Base-by-base conservation (phyloP, 441 rosid species). In the Gossypium trilobum region DNA sequence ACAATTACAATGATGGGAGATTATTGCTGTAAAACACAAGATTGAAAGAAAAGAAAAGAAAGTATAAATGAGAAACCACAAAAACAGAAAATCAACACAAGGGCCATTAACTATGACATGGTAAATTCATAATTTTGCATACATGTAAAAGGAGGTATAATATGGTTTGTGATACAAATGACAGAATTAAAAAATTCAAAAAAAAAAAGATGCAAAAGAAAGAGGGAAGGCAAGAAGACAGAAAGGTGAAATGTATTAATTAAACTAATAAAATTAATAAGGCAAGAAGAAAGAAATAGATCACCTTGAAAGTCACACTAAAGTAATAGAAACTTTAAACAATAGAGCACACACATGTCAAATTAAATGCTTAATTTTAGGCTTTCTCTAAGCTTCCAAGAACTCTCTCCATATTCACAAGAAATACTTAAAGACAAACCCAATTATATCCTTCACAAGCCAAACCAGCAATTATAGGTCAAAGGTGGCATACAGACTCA, bases 301-400 rank as follows among this genome's bases (percentile, higher is more conserved):
- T 33, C n/a, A 29, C 67, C 25, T 33, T 36, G 27, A 63, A 36
- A 36, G 51, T 36, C 19, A 8, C 27, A 1, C 19, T 36, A 10
- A 17, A 63, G 68, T 27, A 63, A 39, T 67, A 23, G 69, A 65
- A 65, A 65, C 54, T 67, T 50, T 25, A 25, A 67, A 25, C 39
- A 46, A 31, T 6, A 46, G 11, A 23, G 6, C 31, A 5, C 31
- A 2, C 7, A 44, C n/a, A 65, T 4, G 33, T 22, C 20, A 44
- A 46, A n/a, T 48, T 46, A 46, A 44, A 44, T 65, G 29, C 9
- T 13, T 65, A 44, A 64, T 65, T 46, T 22, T 13, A 44, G 55
- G 20, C 31, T 44, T 22, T 46, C 55, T 23, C 36, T 22, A 65
- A 65, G 70, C 36, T 44, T 65, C 6, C 20, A 13, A 65, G 20